These are phyloP conservation scores for Aspergillus phoenicis DNA, from an alignment of 2,329 filamentous ascomycete species.

Conservation along the genomic window DNA sequence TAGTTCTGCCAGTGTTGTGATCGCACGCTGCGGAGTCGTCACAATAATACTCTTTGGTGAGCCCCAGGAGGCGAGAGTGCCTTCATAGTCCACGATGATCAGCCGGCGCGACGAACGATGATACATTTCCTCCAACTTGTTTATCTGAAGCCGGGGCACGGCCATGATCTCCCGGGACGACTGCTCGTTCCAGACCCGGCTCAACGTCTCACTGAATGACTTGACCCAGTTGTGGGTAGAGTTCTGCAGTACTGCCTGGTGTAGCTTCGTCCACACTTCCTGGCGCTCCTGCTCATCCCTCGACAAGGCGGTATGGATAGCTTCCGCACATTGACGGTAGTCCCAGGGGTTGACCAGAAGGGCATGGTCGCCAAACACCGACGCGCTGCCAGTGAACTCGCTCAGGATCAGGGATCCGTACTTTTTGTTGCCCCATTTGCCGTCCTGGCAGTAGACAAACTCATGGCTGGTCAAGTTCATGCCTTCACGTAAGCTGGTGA, in stretches of 20 bases:
- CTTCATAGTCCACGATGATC: slow-evolving; percentile 92
- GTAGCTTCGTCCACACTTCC: slow-evolving; percentile 72
- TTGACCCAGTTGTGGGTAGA: slow-evolving; percentile 85
- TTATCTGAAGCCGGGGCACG: slow-evolving; percentile 79
- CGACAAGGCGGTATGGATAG: slow-evolving; percentile 79
- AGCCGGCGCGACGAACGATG: slow-evolving; percentile 67
- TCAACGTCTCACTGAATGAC: slow-evolving; percentile 71
- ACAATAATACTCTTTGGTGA: slow-evolving; percentile 82
- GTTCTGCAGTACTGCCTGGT: slow-evolving; percentile 73
- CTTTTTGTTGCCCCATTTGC: slow-evolving; percentile 71
- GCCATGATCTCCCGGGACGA: slow-evolving; percentile 81
- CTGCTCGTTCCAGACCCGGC: slow-evolving; percentile 79
- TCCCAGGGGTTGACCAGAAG: slow-evolving; percentile 95
- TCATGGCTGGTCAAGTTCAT: slow-evolving; percentile 98
- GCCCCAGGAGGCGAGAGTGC: slow-evolving; percentile 85
- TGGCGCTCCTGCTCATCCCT: slow-evolving; percentile 76
- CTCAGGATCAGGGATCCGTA: slow-evolving; percentile 88
- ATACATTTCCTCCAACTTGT: slow-evolving; percentile 67
- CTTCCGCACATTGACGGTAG: slow-evolving; percentile 82
- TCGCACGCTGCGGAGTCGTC: slow-evolving; percentile 80
- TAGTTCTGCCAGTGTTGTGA: slow-evolving; percentile 80
- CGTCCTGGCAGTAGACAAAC: slow-evolving; percentile 91
- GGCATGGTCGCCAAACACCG: slow-evolving; percentile 77
- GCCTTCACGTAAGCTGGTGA: slow-evolving; percentile 91
- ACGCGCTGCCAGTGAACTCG: slow-evolving; percentile 91